Evolutionary conservation across 2,329 filamentous ascomycete species (phyloP).

Genomic region (Pseudogymnoascus sp.): DNA sequence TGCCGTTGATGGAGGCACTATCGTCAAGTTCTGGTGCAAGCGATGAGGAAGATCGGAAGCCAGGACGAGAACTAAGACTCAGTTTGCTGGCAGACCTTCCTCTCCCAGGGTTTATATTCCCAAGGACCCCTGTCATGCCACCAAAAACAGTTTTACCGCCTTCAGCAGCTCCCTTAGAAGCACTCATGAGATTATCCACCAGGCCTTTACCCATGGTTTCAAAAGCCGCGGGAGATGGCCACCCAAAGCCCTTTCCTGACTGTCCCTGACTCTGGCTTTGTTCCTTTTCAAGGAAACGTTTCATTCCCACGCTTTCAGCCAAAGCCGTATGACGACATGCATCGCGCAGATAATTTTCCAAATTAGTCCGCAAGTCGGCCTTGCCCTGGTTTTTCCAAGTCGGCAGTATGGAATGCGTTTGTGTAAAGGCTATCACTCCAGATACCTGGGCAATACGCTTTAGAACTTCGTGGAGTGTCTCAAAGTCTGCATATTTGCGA

Average conservation of each 20-base stretch:
- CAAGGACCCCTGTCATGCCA: conserved; percentile 77
- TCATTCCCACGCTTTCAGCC: conserved; percentile 91
- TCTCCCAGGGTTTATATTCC: conserved; percentile 46
- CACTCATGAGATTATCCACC: conserved; percentile 75
- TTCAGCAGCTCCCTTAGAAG: conserved; percentile 80
- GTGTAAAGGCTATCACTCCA: conserved; percentile 66
- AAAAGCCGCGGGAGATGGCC: conserved; percentile 39
- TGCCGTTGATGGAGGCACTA: conserved; percentile 56
- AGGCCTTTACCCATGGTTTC: conserved; percentile 93
- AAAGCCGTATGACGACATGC: conserved; percentile 71
- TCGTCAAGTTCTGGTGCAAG: background rate
- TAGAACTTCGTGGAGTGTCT: conserved; percentile 82
- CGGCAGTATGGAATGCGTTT: conserved; percentile 67
- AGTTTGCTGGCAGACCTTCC: background rate
- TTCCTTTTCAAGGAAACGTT: conserved; percentile 90
- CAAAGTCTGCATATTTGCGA: conserved; percentile 81
- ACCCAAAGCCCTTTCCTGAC: conserved; percentile 39
- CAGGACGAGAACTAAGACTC: background rate
- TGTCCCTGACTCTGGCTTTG: conserved; percentile 54
- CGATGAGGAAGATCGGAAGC: background rate
- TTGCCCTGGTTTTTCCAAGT: conserved; percentile 78
- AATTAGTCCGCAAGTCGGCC: conserved; percentile 63
- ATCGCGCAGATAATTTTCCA: conserved; percentile 80
- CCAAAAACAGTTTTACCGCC: conserved; percentile 80
- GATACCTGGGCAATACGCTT: conserved; percentile 82